Percentiles rank a stretch among this genome's conserved stretches.
phyloP scores from a whole-genome alignment of 2,329 filamentous ascomycete genomes.

The Rhinocladiella similis region DNA sequence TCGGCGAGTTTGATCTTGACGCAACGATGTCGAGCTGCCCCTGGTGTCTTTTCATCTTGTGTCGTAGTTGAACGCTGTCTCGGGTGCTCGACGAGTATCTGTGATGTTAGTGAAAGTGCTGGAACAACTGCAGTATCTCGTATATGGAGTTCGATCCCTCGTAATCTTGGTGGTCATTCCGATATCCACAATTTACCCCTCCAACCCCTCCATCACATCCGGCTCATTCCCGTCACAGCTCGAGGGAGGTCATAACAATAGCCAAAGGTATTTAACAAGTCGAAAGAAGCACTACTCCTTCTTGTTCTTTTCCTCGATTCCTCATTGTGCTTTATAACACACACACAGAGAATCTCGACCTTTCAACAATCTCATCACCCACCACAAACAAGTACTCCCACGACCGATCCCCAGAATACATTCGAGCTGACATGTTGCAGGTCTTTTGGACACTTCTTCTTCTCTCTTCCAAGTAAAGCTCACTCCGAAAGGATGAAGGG shows the following conservation, averaged over 20 bases:
- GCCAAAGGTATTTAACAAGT: background rate
- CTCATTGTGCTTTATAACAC: no score
- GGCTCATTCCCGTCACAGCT: no score
- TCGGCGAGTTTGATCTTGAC: no score
- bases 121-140: no score
- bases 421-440: constrained; percentile 1
- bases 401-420: background rate
- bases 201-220: background rate
- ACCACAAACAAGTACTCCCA: background rate
- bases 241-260: no score
- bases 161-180: background rate
- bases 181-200: background rate
- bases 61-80: no score
- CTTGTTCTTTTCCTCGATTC: background rate
- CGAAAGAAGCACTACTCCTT: background rate
- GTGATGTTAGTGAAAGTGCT: no score
- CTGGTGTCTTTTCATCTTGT: no score
- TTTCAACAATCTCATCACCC: background rate
- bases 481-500: constrained; percentile 23
- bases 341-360: background rate
- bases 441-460: background rate
- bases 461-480: constrained; percentile 18
- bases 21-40: no score
- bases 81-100: no score
- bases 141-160: no score